Evolutionary conservation across 2,329 filamentous ascomycete species (phyloP).

Genomic region (Beauveria scarabaeidicola): DNA sequence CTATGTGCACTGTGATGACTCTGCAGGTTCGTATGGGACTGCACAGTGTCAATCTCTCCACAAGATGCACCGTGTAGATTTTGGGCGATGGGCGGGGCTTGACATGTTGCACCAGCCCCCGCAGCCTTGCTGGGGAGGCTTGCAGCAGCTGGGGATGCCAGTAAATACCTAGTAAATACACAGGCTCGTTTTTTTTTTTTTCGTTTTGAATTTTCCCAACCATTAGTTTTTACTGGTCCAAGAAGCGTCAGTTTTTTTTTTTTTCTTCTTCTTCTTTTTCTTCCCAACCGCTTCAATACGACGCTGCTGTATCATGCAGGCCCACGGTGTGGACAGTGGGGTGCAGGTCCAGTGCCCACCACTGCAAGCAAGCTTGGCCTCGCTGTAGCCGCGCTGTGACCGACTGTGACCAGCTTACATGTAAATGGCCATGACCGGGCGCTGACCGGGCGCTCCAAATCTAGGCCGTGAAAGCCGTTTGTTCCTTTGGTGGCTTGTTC

Average conservation of each 20-base stretch:
- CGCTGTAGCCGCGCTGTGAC: neutral
- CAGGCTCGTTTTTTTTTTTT: neutral
- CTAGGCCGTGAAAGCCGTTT: too few species aligned
- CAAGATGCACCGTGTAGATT: slow-evolving; percentile 2
- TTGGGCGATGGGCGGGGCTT: slow-evolving; percentile 1
- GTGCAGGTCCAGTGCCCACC: neutral
- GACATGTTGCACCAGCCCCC: neutral
- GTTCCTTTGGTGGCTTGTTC: too few species aligned
- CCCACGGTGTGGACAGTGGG: neutral
- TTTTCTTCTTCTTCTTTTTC: neutral
- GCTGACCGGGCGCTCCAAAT: too few species aligned
- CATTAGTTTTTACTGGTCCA: neutral
- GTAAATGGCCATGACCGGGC: too few species aligned
- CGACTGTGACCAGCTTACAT: neutral
- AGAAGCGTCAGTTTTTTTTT: neutral
- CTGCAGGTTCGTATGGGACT: accelerated
- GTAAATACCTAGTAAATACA: too few species aligned
- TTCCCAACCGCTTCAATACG: neutral
- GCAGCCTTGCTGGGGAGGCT: slow-evolving; percentile 2
- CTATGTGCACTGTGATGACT: neutral
- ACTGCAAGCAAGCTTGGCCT: neutral
- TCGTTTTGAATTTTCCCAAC: neutral
- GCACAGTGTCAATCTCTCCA: neutral
- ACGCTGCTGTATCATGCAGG: neutral
- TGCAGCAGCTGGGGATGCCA: neutral